phyloP scores from a whole-genome alignment of 2,329 filamentous ascomycete species.

The Bipolaris oryzae region DNA sequence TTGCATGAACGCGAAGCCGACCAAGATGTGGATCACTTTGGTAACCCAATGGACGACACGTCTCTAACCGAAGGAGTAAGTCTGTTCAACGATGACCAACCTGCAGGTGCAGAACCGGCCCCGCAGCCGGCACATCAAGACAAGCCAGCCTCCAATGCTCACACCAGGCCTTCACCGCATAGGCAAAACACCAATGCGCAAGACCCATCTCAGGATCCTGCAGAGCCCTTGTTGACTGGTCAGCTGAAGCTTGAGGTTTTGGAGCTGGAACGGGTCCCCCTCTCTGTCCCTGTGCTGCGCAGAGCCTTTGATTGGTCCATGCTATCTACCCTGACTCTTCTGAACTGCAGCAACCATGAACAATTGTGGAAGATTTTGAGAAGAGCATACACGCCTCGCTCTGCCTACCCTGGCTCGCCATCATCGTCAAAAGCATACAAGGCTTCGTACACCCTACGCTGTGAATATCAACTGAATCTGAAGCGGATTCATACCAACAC shows the following conservation, averaged over 20 bases:
- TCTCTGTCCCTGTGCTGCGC: conserved; percentile 74
- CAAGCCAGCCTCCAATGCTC: conserved; percentile 8
- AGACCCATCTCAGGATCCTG: conserved; percentile 3
- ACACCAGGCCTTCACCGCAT: conserved; percentile 3
- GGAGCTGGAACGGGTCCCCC: conserved; percentile 74
- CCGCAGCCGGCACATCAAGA: conserved; percentile 10
- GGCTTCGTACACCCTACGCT: conserved; percentile 48
- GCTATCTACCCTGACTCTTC: conserved; percentile 73
- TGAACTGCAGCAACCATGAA: conserved; percentile 75
- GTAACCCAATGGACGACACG: conserved; percentile 32
- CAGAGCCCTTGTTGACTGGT: conserved; percentile 56
- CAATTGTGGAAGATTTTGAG: conserved; percentile 75
- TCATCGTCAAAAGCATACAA: conserved; percentile 46
- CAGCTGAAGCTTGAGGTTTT: conserved; percentile 72
- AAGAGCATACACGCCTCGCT: conserved; percentile 55
- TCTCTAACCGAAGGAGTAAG: conserved; percentile 35
- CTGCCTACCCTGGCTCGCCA: conserved; percentile 42
- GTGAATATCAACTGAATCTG: conserved; percentile 61
- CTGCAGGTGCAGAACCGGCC: conserved; percentile 18
- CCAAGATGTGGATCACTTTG: conserved; percentile 35
- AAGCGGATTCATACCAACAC: conserved; percentile 78
- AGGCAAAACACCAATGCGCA: conserved; percentile 1
- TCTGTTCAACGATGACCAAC: conserved; percentile 27
- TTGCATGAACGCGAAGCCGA: conserved; percentile 41
- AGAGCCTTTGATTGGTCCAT: conserved; percentile 76